These are phyloP conservation scores for Suillus bovinus DNA, from an alignment of 768 basidiomycete genomes.

Conservation along the genomic window DNA sequence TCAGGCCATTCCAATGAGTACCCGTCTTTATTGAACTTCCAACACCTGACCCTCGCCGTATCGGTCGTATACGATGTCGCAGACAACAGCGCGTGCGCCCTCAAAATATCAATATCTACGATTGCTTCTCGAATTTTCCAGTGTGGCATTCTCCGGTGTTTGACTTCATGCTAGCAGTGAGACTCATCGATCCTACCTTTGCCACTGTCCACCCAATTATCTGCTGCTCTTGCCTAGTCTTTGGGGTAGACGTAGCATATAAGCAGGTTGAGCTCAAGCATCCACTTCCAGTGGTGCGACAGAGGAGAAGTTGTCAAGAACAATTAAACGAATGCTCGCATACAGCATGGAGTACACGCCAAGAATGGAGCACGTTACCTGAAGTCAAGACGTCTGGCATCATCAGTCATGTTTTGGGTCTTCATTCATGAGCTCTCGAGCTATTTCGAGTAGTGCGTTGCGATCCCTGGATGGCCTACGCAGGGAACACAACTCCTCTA, in stretches of 20 bases:
- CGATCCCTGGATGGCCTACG: background rate
- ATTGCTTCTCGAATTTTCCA: too few species aligned
- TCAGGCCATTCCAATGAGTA: too few species aligned
- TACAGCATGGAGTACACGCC: background rate
- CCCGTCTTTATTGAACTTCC: too few species aligned
- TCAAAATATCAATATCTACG: too few species aligned
- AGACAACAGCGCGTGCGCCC: too few species aligned
- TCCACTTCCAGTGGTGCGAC: background rate
- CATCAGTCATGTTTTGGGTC: background rate
- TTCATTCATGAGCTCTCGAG: background rate
- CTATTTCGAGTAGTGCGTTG: background rate
- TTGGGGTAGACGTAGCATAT: background rate
- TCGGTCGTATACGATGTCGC: too few species aligned
- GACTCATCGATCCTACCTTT: too few species aligned
- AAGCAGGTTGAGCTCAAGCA: background rate
- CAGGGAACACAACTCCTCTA: background rate
- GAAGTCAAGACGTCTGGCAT: background rate
- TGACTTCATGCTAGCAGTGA: too few species aligned
- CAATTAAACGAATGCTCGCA: background rate
- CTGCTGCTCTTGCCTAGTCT: background rate
- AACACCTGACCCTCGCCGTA: too few species aligned
- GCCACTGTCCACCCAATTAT: background rate
- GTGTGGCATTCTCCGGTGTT: too few species aligned
- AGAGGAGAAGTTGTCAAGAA: background rate
- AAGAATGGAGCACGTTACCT: background rate